These are phyloP conservation scores for Paecilomyces sp. DNA, from an alignment of 2,329 filamentous ascomycete species.

Conservation along the genomic window DNA sequence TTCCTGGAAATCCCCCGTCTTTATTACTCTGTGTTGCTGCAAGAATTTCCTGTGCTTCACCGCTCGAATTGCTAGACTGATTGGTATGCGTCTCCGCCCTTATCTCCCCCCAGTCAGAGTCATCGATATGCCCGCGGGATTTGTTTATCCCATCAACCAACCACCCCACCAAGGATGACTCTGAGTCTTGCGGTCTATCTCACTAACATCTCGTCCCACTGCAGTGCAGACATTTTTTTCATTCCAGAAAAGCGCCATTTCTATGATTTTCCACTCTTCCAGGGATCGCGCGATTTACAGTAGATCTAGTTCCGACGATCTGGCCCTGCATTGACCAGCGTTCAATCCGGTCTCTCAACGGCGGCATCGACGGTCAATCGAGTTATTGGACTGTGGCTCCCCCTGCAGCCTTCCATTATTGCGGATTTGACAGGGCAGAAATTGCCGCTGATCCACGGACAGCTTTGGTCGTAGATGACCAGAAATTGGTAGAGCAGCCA, in stretches of 20 bases:
- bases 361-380: neutral
- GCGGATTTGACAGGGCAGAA: neutral
- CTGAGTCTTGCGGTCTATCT: neutral
- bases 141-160: neutral
- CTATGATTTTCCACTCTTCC: neutral
- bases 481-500: neutral
- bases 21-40: neutral
- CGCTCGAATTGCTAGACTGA: neutral
- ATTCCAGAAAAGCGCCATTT: neutral
- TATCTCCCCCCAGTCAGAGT: neutral
- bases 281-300: neutral
- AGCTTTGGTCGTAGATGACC: neutral
- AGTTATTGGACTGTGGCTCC: neutral
- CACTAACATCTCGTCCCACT: neutral
- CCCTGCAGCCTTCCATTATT: neutral
- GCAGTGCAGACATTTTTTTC: neutral
- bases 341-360: neutral
- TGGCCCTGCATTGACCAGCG: neutral
- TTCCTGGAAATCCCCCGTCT: neutral
- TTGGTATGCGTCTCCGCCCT: slow-evolving; percentile 1
- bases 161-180: neutral
- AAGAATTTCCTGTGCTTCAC: neutral
- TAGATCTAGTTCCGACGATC: neutral
- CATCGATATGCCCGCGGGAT: neutral
- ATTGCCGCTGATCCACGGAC: neutral